Conservation (phyloP, 2,329 filamentous ascomycete genomes). For the Fusarium avenaceum region DNA sequence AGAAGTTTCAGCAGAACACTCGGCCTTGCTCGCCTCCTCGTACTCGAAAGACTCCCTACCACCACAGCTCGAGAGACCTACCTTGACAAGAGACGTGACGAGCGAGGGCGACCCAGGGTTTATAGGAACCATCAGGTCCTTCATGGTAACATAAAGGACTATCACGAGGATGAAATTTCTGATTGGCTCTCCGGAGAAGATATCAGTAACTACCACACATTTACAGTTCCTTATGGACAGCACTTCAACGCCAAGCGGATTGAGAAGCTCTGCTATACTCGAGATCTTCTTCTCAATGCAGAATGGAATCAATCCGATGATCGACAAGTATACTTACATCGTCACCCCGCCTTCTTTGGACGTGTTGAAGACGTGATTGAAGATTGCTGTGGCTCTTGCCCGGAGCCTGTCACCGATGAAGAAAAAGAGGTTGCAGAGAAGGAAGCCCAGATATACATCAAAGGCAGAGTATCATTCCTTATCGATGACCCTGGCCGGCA, state of each 20-base stretch:
- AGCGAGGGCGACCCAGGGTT: conserved; percentile 76
- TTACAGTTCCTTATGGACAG: conserved; percentile 76
- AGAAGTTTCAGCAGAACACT: conserved; percentile 81
- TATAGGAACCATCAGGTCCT: conserved; percentile 55
- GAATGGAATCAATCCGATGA: conserved; percentile 87
- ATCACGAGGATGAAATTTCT: conserved; percentile 82
- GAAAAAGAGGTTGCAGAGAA: conserved; percentile 79
- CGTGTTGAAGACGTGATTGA: conserved; percentile 78
- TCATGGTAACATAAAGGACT: conserved; percentile 81
- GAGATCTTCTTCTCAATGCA: conserved; percentile 84
- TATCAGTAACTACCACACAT: conserved; percentile 83
- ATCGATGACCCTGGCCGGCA: conserved; percentile 87
- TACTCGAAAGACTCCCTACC: conserved; percentile 83
- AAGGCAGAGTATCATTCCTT: conserved; percentile 79
- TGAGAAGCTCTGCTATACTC: conserved; percentile 84
- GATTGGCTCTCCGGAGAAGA: conserved; percentile 86
- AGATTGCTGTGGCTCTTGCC: conserved; percentile 87
- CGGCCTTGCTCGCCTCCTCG: conserved; percentile 82
- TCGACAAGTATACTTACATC: conserved; percentile 81
- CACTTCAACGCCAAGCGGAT: conserved; percentile 77
- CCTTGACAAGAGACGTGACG: conserved; percentile 75
- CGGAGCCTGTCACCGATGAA: conserved; percentile 75
- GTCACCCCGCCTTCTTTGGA: conserved; percentile 89
- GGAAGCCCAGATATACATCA: conserved; percentile 82
- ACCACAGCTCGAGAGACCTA: conserved; percentile 77